These are phyloP conservation scores for Kondoa malvinella DNA, from an alignment of 768 basidiomycete species.

Conservation along the genomic window DNA sequence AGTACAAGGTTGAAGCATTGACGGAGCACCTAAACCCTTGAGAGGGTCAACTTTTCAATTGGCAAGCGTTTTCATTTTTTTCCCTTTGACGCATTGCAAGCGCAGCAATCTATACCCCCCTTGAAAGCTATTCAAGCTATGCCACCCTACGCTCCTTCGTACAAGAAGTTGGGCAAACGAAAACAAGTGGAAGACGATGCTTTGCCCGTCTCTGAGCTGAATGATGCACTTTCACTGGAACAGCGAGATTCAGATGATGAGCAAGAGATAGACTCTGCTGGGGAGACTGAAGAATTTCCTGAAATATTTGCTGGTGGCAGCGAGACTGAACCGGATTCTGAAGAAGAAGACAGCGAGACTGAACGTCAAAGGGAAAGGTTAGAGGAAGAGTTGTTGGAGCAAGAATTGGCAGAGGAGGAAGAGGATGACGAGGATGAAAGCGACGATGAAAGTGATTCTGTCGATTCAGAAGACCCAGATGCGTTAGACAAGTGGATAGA, in stretches of 20 bases:
- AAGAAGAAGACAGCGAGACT: conserved; percentile 29
- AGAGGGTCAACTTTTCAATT: too few species aligned
- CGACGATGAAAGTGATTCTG: conserved; percentile 32
- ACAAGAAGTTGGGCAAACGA: background rate
- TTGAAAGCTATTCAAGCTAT: background rate
- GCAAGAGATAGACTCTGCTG: conserved; percentile 26
- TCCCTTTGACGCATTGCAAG: too few species aligned
- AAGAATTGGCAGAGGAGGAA: conserved; percentile 27
- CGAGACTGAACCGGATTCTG: conserved; percentile 31
- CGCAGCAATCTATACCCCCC: too few species aligned
- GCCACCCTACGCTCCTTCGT: background rate
- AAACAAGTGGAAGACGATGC: background rate
- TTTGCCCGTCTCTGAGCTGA: background rate
- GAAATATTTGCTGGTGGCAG: conserved; percentile 37
- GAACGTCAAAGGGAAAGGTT: conserved; percentile 30
- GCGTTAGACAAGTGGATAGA: conserved; percentile 30
- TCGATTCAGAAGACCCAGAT: conserved; percentile 29
- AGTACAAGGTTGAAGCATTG: too few species aligned
- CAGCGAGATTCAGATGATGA: background rate
- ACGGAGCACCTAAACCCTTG: too few species aligned
- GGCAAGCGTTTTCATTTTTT: background rate
- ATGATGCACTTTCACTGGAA: background rate
- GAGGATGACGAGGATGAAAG: conserved; percentile 24
- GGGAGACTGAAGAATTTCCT: conserved; percentile 56
- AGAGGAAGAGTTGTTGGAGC: conserved; percentile 32